Conservation (phyloP, 495 filamentous ascomycete species). For the Daldinia bambusicola region DNA sequence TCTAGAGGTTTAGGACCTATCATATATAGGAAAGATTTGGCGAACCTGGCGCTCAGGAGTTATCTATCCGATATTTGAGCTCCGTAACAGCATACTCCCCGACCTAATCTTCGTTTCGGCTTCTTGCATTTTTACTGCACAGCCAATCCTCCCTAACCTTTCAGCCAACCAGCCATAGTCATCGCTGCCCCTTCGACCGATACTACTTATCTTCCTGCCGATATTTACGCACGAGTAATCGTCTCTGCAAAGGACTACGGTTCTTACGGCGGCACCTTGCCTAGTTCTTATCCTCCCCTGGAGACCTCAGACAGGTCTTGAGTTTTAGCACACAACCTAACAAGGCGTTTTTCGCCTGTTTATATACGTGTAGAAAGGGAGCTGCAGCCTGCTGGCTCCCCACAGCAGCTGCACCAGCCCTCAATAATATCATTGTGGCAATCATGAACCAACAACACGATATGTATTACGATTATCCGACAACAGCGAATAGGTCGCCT, state of each 20-base stretch:
- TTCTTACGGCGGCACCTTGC: constrained; percentile 31
- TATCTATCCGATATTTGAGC: constrained; percentile 25
- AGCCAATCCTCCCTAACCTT: constrained; percentile 48
- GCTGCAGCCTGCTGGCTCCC: constrained; percentile 50
- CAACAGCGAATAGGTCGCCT: constrained; percentile 54
- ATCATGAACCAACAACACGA: constrained; percentile 69
- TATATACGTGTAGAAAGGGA: constrained; percentile 47
- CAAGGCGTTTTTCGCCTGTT: constrained; percentile 33
- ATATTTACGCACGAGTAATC: constrained; percentile 23
- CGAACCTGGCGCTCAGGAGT: constrained; percentile 35
- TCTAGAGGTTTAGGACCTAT: constrained; percentile 46
- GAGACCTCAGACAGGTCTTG: constrained; percentile 15
- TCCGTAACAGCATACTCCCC: constrained; percentile 36
- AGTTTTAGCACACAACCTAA: constrained; percentile 12
- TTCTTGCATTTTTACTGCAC: constrained; percentile 49
- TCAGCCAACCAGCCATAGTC: constrained; percentile 46
- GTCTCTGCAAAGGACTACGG: constrained; percentile 20
- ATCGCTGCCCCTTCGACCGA: constrained; percentile 37
- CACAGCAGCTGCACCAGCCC: constrained; percentile 46
- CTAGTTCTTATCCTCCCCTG: constrained; percentile 6
- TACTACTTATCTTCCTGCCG: constrained; percentile 22
- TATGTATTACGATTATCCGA: constrained; percentile 54
- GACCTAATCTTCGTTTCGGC: constrained; percentile 41
- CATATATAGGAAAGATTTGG: constrained; percentile 42
- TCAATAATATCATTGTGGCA: constrained; percentile 42